phyloP scores from a whole-genome alignment of 2,329 filamentous ascomycete genomes.

The Colletotrichum eleusines region DNA sequence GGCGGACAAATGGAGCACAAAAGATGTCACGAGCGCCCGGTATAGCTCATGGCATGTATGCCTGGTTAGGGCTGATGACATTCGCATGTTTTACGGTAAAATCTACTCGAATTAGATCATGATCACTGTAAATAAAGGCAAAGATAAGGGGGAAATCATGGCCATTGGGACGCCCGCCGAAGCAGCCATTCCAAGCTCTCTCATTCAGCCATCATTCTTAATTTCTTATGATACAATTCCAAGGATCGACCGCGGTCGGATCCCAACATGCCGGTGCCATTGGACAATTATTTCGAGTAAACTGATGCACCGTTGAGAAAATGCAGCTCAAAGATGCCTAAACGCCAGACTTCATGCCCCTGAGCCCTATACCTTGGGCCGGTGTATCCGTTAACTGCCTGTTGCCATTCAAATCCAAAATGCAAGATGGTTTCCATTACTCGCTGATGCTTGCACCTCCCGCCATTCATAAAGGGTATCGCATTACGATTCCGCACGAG shows the following conservation, averaged over 20 bases:
- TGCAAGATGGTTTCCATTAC: conserved; percentile 31
- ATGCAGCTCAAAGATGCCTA: conserved; percentile 26
- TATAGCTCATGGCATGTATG: not conserved
- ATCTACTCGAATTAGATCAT: not conserved
- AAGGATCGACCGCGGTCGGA: conserved; percentile 7
- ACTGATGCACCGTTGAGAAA: conserved; percentile 28
- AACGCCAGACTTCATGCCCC: conserved; percentile 39
- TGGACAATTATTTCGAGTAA: conserved; percentile 6
- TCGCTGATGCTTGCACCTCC: conserved; percentile 37
- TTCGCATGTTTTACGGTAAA: not conserved
- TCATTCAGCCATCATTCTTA: conserved; percentile 11
- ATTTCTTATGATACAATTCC: conserved; percentile 31
- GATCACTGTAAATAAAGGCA: not conserved
- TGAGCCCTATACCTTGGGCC: conserved; percentile 4
- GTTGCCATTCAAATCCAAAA: conserved; percentile 24
- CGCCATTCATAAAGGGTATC: conserved; percentile 36
- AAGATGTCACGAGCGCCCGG: not conserved
- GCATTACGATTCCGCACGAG: conserved; percentile 31
- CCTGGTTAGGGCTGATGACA: not conserved
- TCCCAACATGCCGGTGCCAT: conserved; percentile 20
- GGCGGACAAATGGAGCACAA: not conserved
- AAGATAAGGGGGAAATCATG: not conserved
- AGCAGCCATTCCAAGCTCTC: not conserved
- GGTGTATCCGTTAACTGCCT: conserved; percentile 31
- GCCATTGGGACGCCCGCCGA: not conserved